Evolutionary conservation across 1,284 basidiomycete genomes (phyloP).

Genomic region (Waitea zeae): DNA sequence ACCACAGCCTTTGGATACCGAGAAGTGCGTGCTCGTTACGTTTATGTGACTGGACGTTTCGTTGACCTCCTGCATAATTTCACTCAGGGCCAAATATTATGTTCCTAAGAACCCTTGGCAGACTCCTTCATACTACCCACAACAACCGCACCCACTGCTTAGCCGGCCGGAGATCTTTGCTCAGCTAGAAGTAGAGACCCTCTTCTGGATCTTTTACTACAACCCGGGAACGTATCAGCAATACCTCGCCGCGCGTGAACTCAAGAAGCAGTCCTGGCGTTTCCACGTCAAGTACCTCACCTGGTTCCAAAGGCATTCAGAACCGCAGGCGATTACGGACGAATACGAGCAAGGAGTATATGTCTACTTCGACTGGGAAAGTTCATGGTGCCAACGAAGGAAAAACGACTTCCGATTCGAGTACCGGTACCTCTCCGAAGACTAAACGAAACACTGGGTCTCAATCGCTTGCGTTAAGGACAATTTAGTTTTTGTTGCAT

Average conservation of each 20-base stretch:
- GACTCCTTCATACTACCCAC: conserved; percentile 93
- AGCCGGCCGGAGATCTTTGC: conserved; percentile 80
- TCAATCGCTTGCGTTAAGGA: no score
- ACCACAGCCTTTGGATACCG: conserved; percentile 87
- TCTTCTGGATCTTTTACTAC: conserved; percentile 99
- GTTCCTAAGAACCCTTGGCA: conserved; percentile 85
- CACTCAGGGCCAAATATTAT: conserved; percentile 81
- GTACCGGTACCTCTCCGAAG: conserved; percentile 82
- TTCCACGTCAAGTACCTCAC: conserved; percentile 99
- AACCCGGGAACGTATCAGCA: conserved; percentile 95
- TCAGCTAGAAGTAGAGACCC: conserved; percentile 91
- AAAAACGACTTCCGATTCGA: conserved; percentile 97
- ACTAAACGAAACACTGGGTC: no score
- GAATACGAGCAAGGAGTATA: conserved; percentile 99
- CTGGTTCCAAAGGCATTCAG: conserved; percentile 98
- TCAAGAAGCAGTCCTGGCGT: conserved; percentile 97
- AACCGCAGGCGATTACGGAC: conserved; percentile 98
- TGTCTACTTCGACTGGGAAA: conserved; percentile 95
- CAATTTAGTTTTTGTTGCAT: no score
- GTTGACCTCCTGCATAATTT: conserved; percentile 4
- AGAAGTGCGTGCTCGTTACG: conserved; percentile 46
- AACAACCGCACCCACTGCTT: conserved; percentile 67
- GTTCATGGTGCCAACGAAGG: conserved; percentile 94
- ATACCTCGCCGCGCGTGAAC: conserved; percentile 93
- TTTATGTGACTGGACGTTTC: background rate